Conservation (phyloP, 805 yeast species). For the Metschnikowia vanudenii region DNA sequence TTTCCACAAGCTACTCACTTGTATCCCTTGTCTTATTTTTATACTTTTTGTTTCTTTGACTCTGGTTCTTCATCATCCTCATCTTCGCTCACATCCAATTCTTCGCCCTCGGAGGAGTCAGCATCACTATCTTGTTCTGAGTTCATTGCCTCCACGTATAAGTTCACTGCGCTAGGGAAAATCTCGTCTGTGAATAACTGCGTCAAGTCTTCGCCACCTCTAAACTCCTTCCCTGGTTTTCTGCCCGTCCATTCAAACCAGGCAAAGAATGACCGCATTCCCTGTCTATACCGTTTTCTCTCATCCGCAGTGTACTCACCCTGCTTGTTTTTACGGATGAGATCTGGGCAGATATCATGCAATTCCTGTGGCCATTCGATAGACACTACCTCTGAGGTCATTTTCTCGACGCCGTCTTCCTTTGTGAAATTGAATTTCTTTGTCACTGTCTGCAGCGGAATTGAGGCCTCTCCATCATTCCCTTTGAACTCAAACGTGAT, state of each 20-base stretch:
- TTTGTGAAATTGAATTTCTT: conserved; percentile 55
- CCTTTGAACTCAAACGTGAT: conserved; percentile 55
- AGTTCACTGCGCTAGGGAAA: conserved; percentile 81
- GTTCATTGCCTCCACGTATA: conserved; percentile 73
- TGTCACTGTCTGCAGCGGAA: conserved; percentile 56
- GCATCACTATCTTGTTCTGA: conserved; percentile 54
- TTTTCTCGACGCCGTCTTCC: conserved; percentile 53
- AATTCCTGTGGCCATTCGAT: conserved; percentile 72
- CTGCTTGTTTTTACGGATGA: conserved; percentile 36
- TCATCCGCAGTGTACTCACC: conserved; percentile 47
- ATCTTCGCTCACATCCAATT: conserved; percentile 54
- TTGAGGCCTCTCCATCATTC: conserved; percentile 34
- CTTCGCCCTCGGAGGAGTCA: conserved; percentile 49
- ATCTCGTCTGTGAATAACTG: conserved; percentile 71
- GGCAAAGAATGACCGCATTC: conserved; percentile 82
- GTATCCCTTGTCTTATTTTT: no score
- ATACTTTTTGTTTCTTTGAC: conserved; percentile 2
- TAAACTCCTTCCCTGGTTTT: conserved; percentile 73
- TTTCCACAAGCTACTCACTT: no score
- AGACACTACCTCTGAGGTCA: conserved; percentile 52
- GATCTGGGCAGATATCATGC: conserved; percentile 52
- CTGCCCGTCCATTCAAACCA: conserved; percentile 86
- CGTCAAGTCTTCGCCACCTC: conserved; percentile 78
- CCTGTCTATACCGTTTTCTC: conserved; percentile 60
- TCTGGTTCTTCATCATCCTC: conserved; percentile 30